These are phyloP conservation scores for Pseudozyma pruni DNA, from an alignment of 1,284 basidiomycete genomes.

Conservation along the genomic window DNA sequence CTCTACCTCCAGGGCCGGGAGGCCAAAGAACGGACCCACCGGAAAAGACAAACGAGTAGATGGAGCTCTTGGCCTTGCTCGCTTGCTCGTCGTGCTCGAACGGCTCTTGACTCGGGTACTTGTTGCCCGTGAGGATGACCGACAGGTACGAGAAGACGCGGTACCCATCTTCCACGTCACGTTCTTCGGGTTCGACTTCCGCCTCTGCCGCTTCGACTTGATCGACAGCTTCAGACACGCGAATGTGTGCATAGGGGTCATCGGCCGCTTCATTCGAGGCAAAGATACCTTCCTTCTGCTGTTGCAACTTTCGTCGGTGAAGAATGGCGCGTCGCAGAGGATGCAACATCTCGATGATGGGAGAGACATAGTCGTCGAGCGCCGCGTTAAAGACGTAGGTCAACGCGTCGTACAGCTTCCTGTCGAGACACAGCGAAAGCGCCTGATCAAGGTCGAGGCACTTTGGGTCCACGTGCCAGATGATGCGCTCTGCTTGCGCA, in stretches of 20 bases:
- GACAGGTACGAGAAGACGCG: conserved; percentile 94
- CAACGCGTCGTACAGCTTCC: conserved; percentile 89
- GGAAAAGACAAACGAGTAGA: conserved; percentile 78
- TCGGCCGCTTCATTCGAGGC: conserved; percentile 3
- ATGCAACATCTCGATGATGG: conserved; percentile 79
- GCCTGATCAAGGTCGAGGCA: conserved; percentile 94
- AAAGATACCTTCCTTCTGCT: background rate
- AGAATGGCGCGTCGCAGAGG: conserved; percentile 52
- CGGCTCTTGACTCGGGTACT: conserved; percentile 84
- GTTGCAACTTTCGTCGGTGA: conserved; percentile 2
- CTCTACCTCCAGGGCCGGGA: conserved; percentile 75
- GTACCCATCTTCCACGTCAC: conserved; percentile 76
- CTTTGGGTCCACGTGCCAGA: conserved; percentile 93
- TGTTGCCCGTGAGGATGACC: conserved; percentile 82
- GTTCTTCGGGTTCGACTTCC: conserved; percentile 36
- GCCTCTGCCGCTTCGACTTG: background rate
- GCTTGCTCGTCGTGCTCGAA: conserved; percentile 71
- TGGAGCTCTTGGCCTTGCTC: conserved; percentile 72
- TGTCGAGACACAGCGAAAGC: conserved; percentile 82
- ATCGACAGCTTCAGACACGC: conserved; percentile 7
- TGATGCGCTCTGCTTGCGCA: conserved; percentile 84
- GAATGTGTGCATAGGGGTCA: conserved; percentile 35
- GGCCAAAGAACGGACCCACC: conserved; percentile 85
- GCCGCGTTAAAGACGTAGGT: conserved; percentile 92
- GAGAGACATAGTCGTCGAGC: conserved; percentile 86